Conservation (phyloP, 495 filamentous ascomycete genomes). For the Podospora tetraspora region DNA sequence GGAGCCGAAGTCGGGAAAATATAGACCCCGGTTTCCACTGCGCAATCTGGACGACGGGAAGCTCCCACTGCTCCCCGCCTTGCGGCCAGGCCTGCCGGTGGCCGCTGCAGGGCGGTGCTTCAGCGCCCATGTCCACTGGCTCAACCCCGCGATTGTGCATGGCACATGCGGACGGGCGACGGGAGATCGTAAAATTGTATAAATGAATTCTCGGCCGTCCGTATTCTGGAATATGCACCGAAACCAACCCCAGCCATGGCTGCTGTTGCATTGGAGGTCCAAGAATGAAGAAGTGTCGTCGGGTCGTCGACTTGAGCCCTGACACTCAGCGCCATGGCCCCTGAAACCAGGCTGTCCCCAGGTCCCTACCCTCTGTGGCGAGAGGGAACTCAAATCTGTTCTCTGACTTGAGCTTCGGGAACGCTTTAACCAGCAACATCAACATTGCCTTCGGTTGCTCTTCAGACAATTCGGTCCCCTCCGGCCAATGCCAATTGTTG, state of each 20-base stretch:
- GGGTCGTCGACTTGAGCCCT: neutral
- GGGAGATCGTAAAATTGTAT: neutral
- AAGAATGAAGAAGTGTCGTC: neutral
- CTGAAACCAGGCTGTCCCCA: neutral
- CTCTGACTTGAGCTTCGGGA: neutral
- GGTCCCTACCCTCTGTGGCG: neutral
- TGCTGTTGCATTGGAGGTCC: neutral
- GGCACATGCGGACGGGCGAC: neutral
- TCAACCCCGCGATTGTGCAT: neutral
- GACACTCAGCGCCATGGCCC: neutral
- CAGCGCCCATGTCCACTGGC: neutral
- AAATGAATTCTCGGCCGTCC: neutral
- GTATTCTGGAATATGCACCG: neutral
- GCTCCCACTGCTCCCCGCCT: neutral
- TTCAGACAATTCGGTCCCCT: neutral
- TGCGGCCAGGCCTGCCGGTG: neutral
- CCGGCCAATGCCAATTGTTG: neutral
- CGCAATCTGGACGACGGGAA: neutral
- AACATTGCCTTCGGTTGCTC: neutral
- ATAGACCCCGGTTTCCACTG: slow-evolving; percentile 26
- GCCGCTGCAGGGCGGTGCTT: neutral
- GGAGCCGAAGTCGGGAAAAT: slow-evolving; percentile 27
- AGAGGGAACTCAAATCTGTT: neutral
- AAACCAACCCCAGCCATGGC: neutral
- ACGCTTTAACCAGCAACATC: neutral